These are phyloP conservation scores for Cyberlindnera xylosilytica DNA, from an alignment of 805 yeast genomes.

Conservation along the genomic window DNA sequence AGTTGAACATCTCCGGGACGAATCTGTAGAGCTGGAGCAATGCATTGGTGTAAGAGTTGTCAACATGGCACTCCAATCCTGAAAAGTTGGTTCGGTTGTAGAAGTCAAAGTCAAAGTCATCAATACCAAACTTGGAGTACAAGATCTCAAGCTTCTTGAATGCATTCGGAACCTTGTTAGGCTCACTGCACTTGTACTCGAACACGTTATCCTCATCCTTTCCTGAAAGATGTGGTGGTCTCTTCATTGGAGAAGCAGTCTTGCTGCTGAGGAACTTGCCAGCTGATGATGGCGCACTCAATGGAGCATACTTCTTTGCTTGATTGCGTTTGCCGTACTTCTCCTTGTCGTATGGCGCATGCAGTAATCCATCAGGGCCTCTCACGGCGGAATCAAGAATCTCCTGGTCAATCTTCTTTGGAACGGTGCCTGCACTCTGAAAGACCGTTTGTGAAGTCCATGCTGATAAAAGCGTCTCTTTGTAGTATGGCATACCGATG, in stretches of 20 bases:
- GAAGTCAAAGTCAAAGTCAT: conserved; percentile 86
- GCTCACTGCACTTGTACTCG: conserved; percentile 27
- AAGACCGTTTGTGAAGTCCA: conserved; percentile 70
- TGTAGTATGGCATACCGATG: conserved; percentile 86
- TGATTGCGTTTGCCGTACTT: conserved; percentile 58
- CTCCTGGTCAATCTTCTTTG: conserved; percentile 47
- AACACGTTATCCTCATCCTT: conserved; percentile 28
- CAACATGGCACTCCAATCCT: conserved; percentile 87
- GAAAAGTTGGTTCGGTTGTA: conserved; percentile 73
- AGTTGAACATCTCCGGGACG: conserved; percentile 69
- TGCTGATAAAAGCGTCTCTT: conserved; percentile 70
- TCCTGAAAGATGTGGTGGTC: conserved; percentile 16
- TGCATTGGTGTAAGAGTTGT: conserved; percentile 75
- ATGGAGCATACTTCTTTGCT: conserved; percentile 39
- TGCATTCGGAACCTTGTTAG: conserved; percentile 62
- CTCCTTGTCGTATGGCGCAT: conserved; percentile 52
- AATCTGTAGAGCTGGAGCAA: conserved; percentile 77
- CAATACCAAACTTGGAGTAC: conserved; percentile 88
- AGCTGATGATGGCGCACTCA: conserved; percentile 28
- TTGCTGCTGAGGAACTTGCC: conserved; percentile 61
- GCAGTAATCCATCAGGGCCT: conserved; percentile 33
- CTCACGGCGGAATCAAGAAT: conserved; percentile 37
- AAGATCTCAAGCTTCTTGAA: conserved; percentile 72
- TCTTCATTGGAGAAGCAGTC: conserved; percentile 35
- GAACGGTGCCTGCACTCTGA: conserved; percentile 58